Percentiles rank a stretch among this genome's conserved stretches.
Evolutionary conservation across 192 early-diverging fungal genomes (phyloP).

Genomic region (Coemansia aciculifera): DNA sequence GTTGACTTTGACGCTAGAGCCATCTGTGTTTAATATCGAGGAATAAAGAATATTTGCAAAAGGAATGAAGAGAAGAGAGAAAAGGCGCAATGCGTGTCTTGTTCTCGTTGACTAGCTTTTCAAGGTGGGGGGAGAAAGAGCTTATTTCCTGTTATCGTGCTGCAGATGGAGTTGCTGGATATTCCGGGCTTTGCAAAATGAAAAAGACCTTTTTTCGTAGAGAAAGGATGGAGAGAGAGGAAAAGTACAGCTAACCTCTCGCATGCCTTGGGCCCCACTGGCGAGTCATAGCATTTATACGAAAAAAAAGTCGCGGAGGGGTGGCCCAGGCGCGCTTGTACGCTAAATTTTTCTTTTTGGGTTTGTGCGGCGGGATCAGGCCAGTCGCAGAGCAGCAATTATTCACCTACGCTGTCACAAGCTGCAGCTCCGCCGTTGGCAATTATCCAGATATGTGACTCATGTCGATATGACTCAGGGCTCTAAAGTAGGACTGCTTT

Average conservation of each 20-base stretch:
- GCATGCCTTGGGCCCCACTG: not conserved
- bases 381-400: not conserved
- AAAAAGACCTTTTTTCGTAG: not conserved
- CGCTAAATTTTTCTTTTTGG: not conserved
- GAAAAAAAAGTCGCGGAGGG: not conserved
- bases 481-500: conserved; percentile 1
- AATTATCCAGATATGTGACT: conserved; percentile 12
- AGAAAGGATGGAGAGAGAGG: not conserved
- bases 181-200: not conserved
- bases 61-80: not conserved
- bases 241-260: not conserved
- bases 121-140: not conserved
- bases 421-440: not conserved
- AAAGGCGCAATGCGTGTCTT: not conserved
- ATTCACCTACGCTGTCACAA: conserved; percentile 4
- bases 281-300: not conserved
- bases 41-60: conserved; percentile 5
- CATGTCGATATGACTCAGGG: conserved; percentile 21
- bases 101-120: not conserved
- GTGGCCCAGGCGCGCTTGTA: conserved; percentile 1
- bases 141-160: not conserved
- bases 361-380: not conserved
- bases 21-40: conserved; percentile 21
- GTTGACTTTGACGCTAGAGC: conserved; percentile 33
- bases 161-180: not conserved